Base-by-base conservation (phyloP, 305 asterid genomes). In the Ruellia speciosa region DNA sequence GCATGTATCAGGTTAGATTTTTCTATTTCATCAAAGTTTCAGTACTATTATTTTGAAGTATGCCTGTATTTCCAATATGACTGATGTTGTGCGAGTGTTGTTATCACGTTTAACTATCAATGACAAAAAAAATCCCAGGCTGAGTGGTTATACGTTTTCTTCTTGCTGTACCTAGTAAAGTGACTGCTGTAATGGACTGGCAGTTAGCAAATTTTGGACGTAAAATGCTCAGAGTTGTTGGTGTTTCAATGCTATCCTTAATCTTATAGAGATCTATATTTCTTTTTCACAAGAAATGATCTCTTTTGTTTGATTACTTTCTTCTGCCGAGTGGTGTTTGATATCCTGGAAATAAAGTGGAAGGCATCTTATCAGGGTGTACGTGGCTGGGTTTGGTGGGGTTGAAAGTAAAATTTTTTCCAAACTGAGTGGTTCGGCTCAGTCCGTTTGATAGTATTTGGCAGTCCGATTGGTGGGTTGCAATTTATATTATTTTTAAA, bases 1-100 rank as follows among this genome's bases (percentile, higher is more conserved):
- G 92, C 99, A 68, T 93, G 99, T 60, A 81, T 93, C 72, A 86
- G 86, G 99, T 93, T 70, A 18, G 64, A 66, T 35, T 56, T 52
- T 60, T 60, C 43, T 69, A 63, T 56, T 58, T 52, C 56, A 54
- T 68, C 19, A 54, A 54, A 53, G 56, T 37, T 51, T 33, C 67
- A 61, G 60, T 41, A 43, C 28, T 54, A 62, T 51, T 60, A 60
- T 46, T 62, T 53, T 20, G 43, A 46, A 39, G 33, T 66, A 45
- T 50, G 24, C 64, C 39, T 43, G 20, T 58, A 15, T 53, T 63
- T 24, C 58, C 41, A 37, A 7, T 37, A 37, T 37, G 0, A 10
- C 61, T 24, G 11, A 46, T n/a, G 31, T 4, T 24, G 31, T 24
- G 31, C 31, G 31, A 24, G 31, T 24, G 4, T 24, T 24, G 31